phyloP scores from a whole-genome alignment of 2,329 filamentous ascomycete genomes.

The Aspergillus pseudonomiae region DNA sequence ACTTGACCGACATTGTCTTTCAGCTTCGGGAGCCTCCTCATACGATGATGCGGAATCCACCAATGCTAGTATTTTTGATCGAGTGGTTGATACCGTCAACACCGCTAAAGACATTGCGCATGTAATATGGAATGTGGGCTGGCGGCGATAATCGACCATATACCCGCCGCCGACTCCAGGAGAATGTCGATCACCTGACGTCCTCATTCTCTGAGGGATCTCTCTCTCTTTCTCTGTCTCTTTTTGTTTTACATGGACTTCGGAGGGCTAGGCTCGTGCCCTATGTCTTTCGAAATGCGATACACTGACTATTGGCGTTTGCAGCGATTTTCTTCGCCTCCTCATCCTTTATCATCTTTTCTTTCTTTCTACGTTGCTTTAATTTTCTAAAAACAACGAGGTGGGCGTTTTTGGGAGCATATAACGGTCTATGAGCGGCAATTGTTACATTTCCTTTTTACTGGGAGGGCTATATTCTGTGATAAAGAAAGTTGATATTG shows the following conservation, averaged over 20 bases:
- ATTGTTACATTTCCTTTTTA: neutral
- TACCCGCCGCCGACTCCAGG: neutral
- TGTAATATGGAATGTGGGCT: constrained; percentile 69
- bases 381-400: neutral
- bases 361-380: neutral
- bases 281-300: neutral
- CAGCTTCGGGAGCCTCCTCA: constrained; percentile 87
- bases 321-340: neutral
- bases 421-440: neutral
- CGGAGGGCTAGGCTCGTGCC: constrained; percentile 16
- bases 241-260: constrained; percentile 24
- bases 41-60: constrained; percentile 72
- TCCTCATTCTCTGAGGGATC: too few relatives aligned
- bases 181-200: neutral
- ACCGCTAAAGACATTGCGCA: constrained; percentile 66
- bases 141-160: constrained; percentile 51
- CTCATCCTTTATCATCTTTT: too few relatives aligned
- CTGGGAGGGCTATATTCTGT: neutral
- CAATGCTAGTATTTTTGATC: constrained; percentile 70
- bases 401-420: neutral
- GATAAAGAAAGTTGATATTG: neutral
- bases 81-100: constrained; percentile 77
- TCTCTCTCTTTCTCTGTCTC: constrained; percentile 19
- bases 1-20: constrained; percentile 66
- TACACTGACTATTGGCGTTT: neutral